Base-by-base conservation (phyloP, 495 filamentous ascomycete genomes). In the Staphylotrichum longicolle region DNA sequence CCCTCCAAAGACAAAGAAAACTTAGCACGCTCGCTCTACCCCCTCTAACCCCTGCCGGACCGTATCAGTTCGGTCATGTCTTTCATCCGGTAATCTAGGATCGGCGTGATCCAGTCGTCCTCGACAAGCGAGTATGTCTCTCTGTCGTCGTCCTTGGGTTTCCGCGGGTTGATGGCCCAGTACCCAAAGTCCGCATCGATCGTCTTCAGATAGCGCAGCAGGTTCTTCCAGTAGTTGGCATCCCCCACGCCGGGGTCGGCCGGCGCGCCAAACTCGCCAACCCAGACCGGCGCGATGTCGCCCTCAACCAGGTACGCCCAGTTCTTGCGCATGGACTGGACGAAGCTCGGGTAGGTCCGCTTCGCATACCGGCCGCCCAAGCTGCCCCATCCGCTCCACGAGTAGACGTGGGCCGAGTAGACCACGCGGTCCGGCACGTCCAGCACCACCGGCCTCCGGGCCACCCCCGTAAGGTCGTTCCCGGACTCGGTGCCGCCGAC, bases 151-250 rank as follows among this genome's bases (percentile, higher is more conserved):
- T 79, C 72, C 54, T 76, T 76, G n/a, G 80, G 79, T 63, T 85
- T 83, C 34, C 80, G 77, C 51, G 84, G 80, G 71, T 86, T 86
- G 62, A 86, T 70, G 35, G 83, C 83, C 85, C 85, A 87, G 70
- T 86, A 86, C 30, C 82, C 83, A 72, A 84, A 85, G 63, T 84
- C 83, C 32, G 79, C 81, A 64, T 86, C 83, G 47, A 82, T 71
- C 1, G 66, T 68, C 64, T 77, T 78, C 37, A 86, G 72, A 61
- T 79, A 86, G 7, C 72, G 71, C 55, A 87, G 57, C 63, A 86
- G 70, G 61, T 86, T 83, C 20, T 63, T 55, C 83, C 83, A 87
- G 71, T 86, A 86, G 65, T 85, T 82, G 35, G 67, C 67, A 61
- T 86, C 83, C 3, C 82, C 83, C 8, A 66, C 62, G 37, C 73